A percentile compares a stretch with the other conserved stretches of the same genome.
Conservation (phyloP, 345 rosid species). For the Conringia planisiliqua region DNA sequence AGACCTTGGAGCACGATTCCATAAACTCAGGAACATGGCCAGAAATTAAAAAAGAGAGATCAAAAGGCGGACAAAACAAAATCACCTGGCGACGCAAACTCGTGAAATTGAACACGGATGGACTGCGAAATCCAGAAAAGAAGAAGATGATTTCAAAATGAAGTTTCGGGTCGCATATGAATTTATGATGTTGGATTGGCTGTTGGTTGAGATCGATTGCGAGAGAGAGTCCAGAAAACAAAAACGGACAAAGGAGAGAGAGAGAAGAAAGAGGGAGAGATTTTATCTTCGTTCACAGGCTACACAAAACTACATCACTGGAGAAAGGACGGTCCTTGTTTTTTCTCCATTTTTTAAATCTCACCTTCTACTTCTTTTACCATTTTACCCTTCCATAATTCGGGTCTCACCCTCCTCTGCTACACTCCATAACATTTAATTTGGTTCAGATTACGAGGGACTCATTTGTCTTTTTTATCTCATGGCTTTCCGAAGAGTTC, state of each 20-base stretch:
- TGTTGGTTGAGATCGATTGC: constrained; percentile 19
- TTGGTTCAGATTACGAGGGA: background rate
- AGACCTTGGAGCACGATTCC: background rate
- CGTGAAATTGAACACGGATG: background rate
- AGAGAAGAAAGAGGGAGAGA: background rate
- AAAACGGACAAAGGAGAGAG: background rate
- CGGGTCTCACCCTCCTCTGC: background rate
- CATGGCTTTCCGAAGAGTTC: background rate
- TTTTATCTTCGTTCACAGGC: constrained; percentile 17
- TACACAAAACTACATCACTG: background rate
- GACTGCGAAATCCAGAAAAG: background rate
- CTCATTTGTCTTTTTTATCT: background rate
- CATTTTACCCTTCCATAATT: constrained; percentile 4
- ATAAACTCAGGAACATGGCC: background rate
- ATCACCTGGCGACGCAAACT: constrained; percentile 14
- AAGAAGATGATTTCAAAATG: background rate
- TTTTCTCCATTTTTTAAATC: background rate
- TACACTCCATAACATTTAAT: too few species aligned
- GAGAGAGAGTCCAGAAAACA: background rate
- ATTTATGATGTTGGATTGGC: background rate
- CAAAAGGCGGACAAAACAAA: background rate
- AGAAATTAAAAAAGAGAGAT: background rate
- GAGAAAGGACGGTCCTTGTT: constrained; percentile 24
- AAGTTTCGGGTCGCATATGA: background rate
- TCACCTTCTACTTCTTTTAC: background rate